A percentile compares a stretch with the other conserved stretches of the same genome.
Evolutionary conservation across 2,329 filamentous ascomycete species (phyloP).

Genomic region (Fusarium foetens): DNA sequence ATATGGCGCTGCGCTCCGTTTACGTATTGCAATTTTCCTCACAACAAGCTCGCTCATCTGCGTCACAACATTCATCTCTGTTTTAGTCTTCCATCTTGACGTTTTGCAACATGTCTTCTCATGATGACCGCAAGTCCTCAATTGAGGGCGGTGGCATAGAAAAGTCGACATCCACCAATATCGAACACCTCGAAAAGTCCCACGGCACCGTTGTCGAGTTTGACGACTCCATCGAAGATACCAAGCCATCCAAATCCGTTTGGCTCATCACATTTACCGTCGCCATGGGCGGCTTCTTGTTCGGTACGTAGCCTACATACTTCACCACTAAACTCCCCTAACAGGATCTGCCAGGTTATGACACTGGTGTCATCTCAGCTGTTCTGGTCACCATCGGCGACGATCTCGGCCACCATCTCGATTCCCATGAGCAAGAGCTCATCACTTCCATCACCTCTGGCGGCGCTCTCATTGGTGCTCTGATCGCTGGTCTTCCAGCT

Average conservation of each 20-base stretch:
- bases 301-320: slow-evolving; percentile 18
- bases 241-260: slow-evolving; percentile 38
- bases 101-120: not conserved
- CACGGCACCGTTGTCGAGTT: not conserved
- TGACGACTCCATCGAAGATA: slow-evolving; percentile 38
- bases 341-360: slow-evolving; percentile 9
- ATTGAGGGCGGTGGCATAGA: not conserved
- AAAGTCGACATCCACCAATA: not conserved
- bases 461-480: slow-evolving; percentile 43
- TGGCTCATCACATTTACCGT: slow-evolving; percentile 43
- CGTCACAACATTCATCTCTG: not conserved
- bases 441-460: slow-evolving; percentile 63
- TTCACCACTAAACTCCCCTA: accelerated
- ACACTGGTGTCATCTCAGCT: slow-evolving; percentile 53
- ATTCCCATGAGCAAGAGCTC: slow-evolving; percentile 58
- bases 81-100: not conserved
- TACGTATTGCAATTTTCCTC: not conserved
- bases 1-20: not conserved
- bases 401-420: slow-evolving; percentile 53
- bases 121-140: not conserved
- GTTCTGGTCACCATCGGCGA: slow-evolving; percentile 41
- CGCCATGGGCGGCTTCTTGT: slow-evolving; percentile 53
- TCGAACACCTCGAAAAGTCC: slow-evolving; percentile 38
- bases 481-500: slow-evolving; percentile 42
- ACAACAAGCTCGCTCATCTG: not conserved